Evolutionary conservation across 148 eudicot species (phyloP), one percentile per base, ranked within the genome.

Genomic region (Vaccinium myrtillus): DNA sequence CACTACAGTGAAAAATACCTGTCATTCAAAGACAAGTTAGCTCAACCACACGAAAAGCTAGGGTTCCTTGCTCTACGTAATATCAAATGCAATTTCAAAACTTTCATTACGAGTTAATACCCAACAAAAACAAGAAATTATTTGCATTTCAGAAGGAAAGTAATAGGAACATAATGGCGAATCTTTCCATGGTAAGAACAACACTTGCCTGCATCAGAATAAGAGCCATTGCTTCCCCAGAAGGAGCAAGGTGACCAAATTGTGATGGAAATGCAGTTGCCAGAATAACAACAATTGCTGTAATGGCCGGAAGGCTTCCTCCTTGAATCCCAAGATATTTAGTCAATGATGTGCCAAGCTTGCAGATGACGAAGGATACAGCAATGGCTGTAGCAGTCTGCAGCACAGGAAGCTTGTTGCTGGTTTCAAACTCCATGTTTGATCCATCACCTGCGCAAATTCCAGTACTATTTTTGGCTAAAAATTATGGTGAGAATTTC

Each of bases 1-100:
- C 86, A 95, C 92, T 87, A 95, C 98, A 0, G 98, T 82, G 69
- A 95, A 95, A 85, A 95, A 95, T 81, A 94, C 92, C 98, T 95
- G 90, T 78, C 78, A 36, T 30, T 71, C 46, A 71, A 3, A 15
- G 6, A 75, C 5, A 75, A n/a, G 23, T 75, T 30, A 75, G 55
- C 78, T 46, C 78, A 75, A 48, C 13, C 21, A 43, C 46, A 43
- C 46, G 46, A 43, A 43, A 43, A 58, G 16, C 19, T 4, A 18
- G 63, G 63, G 63, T 18, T 58, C 21, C 63, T 58, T 14, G 63
- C 4, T 58, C 63, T 58, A 58, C 18, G 12, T 18, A 58, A 14
- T 58, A 43, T 58, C 63, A 58, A 12, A 11, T 5, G 1, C 63
- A 4, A 14, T 58, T 58, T 58, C 63, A 58, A 58, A 8, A 51